phyloP scores from a whole-genome alignment of 163 green algal species.

The Trebouxiophyceae sp. region DNA sequence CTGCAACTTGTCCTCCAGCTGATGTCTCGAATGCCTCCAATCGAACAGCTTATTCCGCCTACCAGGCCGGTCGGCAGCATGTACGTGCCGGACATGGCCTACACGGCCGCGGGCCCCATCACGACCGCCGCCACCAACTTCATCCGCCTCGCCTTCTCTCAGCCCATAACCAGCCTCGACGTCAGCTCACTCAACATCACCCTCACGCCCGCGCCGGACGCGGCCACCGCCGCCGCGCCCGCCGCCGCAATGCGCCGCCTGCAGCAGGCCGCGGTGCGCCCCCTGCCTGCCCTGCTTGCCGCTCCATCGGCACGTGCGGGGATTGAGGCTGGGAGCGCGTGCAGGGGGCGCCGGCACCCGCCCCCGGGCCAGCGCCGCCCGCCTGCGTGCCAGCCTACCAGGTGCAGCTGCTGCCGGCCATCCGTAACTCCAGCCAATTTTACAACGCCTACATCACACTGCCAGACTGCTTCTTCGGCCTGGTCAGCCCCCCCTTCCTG shows the following conservation, averaged over 20 bases:
- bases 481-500: neutral
- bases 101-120: neutral
- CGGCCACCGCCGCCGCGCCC: no score
- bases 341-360: no score
- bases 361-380: neutral
- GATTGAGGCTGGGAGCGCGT: no score
- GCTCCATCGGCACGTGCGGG: no score
- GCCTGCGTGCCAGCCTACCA: neutral
- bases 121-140: neutral
- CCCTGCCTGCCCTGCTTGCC: no score
- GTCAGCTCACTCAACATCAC: neutral
- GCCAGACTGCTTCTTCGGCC: neutral
- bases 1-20: no score
- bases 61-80: neutral
- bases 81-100: neutral
- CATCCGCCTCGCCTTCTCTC: neutral
- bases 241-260: no score
- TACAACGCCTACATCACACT: neutral
- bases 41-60: no score
- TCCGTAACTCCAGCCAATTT: neutral
- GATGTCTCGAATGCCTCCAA: no score
- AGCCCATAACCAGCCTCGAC: neutral
- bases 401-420: neutral
- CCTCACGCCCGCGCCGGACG: neutral
- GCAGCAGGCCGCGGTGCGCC: no score